Evolutionary conservation across 1,284 basidiomycete genomes (phyloP).

Genomic region (Fistulina hepatica): DNA sequence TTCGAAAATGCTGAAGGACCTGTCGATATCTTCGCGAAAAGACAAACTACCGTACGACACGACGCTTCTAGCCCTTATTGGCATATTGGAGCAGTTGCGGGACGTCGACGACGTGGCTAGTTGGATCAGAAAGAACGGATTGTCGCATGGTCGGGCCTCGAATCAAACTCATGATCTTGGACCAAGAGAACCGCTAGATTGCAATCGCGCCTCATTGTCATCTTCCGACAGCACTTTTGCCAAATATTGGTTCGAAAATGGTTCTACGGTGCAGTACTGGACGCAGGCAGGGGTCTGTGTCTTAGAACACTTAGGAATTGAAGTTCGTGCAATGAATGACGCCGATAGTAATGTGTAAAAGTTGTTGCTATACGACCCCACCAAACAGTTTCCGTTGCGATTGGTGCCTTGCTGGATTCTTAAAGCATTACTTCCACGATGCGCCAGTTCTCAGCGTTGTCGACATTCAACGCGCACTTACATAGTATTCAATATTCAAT

Average conservation of each 20-base stretch:
- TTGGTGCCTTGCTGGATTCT: no score
- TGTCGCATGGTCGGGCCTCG: no score
- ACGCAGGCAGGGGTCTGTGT: not conserved
- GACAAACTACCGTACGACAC: constrained; percentile 23
- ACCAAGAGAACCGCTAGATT: no score
- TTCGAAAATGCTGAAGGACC: not conserved
- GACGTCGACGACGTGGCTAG: constrained; percentile 38
- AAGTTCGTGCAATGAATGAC: no score
- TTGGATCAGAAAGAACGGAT: constrained; percentile 30
- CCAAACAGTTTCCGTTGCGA: no score
- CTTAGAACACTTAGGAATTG: not conserved
- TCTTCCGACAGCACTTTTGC: not conserved
- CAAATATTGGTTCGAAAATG: not conserved
- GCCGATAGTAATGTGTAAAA: no score
- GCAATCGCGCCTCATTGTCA: not conserved
- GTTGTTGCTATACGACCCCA: no score
- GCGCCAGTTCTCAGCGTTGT: no score
- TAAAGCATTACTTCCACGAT: no score
- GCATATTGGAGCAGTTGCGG: constrained; percentile 41
- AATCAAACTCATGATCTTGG: no score
- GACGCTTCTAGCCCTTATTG: constrained; percentile 48
- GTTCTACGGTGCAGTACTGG: not conserved
- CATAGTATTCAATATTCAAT: no score
- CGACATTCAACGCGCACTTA: no score
- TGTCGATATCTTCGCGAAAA: not conserved